These are phyloP conservation scores for Grifola frondosa DNA, from an alignment of 1,284 basidiomycete species.

Conservation along the genomic window DNA sequence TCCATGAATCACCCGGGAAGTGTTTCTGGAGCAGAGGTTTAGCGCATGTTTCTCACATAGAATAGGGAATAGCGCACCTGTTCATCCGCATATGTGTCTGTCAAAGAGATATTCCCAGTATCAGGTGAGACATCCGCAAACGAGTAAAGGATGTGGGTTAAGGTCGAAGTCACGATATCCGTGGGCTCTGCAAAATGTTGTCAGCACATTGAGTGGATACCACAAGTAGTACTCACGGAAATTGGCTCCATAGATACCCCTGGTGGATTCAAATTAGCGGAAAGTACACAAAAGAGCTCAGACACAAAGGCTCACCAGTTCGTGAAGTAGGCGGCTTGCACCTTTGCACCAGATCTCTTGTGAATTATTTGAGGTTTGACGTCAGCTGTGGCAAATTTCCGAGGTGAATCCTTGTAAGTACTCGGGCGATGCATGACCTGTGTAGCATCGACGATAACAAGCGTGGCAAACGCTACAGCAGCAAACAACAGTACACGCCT, in stretches of 20 bases:
- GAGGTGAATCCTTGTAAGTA: conserved; percentile 44
- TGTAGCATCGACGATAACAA: conserved; percentile 40
- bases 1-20: conserved; percentile 61
- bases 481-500: conserved; percentile 22
- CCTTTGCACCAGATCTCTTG: conserved; percentile 49
- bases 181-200: conserved; percentile 54
- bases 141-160: conserved; percentile 80
- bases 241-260: conserved; percentile 83
- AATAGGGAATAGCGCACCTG: conserved; percentile 45
- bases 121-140: conserved; percentile 80
- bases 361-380: conserved; percentile 43
- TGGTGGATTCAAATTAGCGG: conserved; percentile 23
- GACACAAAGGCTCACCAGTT: conserved; percentile 48
- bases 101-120: conserved; percentile 68
- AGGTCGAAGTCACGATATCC: conserved; percentile 53
- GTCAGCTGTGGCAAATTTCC: conserved; percentile 38
- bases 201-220: conserved; percentile 4
- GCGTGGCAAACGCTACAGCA: conserved; percentile 20
- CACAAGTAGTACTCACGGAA: conserved; percentile 51
- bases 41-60: neutral
- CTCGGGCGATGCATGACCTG: conserved; percentile 57
- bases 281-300: neutral
- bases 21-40: conserved; percentile 53
- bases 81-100: conserved; percentile 83
- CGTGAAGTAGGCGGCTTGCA: conserved; percentile 64